A percentile compares a stretch with the other conserved stretches of the same genome.
Evolutionary conservation across 2,329 filamentous ascomycete genomes (phyloP).

Genomic region (Aspergillus viridinutans): DNA sequence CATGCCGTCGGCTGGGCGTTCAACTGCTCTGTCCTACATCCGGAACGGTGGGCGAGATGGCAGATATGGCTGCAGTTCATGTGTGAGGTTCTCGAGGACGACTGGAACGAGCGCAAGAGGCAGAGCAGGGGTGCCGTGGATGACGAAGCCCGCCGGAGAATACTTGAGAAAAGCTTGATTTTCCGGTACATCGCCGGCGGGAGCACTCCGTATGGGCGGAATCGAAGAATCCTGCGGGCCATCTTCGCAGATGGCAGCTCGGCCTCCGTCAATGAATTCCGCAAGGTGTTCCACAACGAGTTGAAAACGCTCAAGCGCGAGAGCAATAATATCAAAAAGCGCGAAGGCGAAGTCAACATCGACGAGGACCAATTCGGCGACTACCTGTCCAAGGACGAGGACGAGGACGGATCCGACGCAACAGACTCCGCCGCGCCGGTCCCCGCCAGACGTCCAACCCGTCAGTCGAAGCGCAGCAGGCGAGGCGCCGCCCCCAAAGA

Average conservation of each 20-base stretch:
- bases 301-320: slow-evolving; percentile 32
- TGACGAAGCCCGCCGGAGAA: slow-evolving; percentile 6
- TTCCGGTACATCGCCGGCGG: slow-evolving; percentile 38
- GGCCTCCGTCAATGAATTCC: slow-evolving; percentile 39
- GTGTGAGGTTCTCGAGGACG: slow-evolving; percentile 42
- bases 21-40: slow-evolving; percentile 73
- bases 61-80: slow-evolving; percentile 74
- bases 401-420: slow-evolving; percentile 34
- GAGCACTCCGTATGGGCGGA: slow-evolving; percentile 27
- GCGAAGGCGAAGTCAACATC: slow-evolving; percentile 41
- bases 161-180: slow-evolving; percentile 39
- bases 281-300: slow-evolving; percentile 43
- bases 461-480: slow-evolving; percentile 32
- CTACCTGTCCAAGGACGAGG: slow-evolving; percentile 37
- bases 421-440: slow-evolving; percentile 11
- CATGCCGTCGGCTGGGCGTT: slow-evolving; percentile 85
- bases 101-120: slow-evolving; percentile 37
- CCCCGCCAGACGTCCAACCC: slow-evolving; percentile 15
- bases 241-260: slow-evolving; percentile 45
- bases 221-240: slow-evolving; percentile 42
- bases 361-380: slow-evolving; percentile 45
- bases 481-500: slow-evolving; percentile 15
- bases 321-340: slow-evolving; percentile 33
- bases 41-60: slow-evolving; percentile 77
- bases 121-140: slow-evolving; percentile 20